phyloP scores from a whole-genome alignment of 2,329 filamentous ascomycete species.

The Pseudogymnoascus sp. region DNA sequence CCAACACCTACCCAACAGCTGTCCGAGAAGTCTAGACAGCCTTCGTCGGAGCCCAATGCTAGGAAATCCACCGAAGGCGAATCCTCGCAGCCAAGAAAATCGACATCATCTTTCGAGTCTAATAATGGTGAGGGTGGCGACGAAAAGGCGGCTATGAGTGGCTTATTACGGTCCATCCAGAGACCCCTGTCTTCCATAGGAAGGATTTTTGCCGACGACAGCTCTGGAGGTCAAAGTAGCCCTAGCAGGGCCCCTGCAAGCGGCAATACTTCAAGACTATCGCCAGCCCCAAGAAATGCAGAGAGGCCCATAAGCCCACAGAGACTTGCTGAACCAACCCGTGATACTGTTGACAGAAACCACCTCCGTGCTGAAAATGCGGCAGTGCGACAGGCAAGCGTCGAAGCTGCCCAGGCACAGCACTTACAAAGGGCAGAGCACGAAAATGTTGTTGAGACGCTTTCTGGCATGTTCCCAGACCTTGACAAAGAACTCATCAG shows the following conservation, averaged over 20 bases:
- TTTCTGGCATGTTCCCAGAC: slow-evolving; percentile 94
- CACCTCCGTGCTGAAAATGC: slow-evolving; percentile 70
- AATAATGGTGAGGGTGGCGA: slow-evolving; percentile 48
- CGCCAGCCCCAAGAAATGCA: slow-evolving; percentile 22
- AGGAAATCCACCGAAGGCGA: slow-evolving; percentile 53
- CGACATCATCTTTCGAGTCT: slow-evolving; percentile 46
- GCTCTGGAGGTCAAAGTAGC: slow-evolving; percentile 18
- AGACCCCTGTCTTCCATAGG: slow-evolving; percentile 85
- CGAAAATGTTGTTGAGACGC: slow-evolving; percentile 81
- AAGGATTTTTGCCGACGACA: slow-evolving; percentile 79
- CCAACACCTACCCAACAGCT: slow-evolving; percentile 28
- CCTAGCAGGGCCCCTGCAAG: slow-evolving; percentile 39
- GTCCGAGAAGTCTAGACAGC: slow-evolving; percentile 40
- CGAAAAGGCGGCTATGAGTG: slow-evolving; percentile 73
- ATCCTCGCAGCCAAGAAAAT: slow-evolving; percentile 47
- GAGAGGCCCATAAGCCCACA: slow-evolving; percentile 20
- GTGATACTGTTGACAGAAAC: slow-evolving; percentile 13
- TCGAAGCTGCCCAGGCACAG: slow-evolving; percentile 80
- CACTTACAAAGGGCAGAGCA: slow-evolving; percentile 79
- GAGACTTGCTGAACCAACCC: slow-evolving; percentile 18
- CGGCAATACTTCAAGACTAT: slow-evolving; percentile 32
- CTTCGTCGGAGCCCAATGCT: slow-evolving; percentile 49
- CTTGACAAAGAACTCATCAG: slow-evolving; percentile 90
- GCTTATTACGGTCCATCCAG: slow-evolving; percentile 83
- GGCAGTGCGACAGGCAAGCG: slow-evolving; percentile 81